Evolutionary conservation across 495 filamentous ascomycete species (phyloP).

Genomic region (Evansstolkia leycettana): DNA sequence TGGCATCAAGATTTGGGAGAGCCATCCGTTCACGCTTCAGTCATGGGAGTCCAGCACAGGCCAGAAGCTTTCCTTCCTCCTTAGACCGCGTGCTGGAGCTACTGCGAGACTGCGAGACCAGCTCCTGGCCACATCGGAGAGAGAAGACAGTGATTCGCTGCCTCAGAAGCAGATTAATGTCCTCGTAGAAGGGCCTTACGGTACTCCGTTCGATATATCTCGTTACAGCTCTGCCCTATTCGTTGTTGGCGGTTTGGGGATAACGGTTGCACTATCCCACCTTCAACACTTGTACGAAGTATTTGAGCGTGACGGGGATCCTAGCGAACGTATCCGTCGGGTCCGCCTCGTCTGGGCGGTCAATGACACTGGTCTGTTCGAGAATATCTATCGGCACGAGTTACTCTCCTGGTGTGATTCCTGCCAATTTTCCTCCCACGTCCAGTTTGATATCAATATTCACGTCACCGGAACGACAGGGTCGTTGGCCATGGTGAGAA

Average conservation of each 20-base stretch:
- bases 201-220: slow-evolving; percentile 19
- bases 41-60: slow-evolving; percentile 9
- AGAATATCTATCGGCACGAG: no score
- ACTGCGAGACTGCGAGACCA: slow-evolving; percentile 14
- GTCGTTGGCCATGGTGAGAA: no score
- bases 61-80: slow-evolving; percentile 6
- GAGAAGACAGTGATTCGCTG: background rate
- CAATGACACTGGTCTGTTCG: no score
- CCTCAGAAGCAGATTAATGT: background rate
- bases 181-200: slow-evolving; percentile 38
- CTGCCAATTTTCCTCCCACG: no score
- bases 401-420: no score
- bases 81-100: slow-evolving; percentile 16
- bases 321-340: no score
- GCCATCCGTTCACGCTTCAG: slow-evolving; percentile 35
- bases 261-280: no score
- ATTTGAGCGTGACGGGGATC: no score
- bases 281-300: no score
- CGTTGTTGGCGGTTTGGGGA: slow-evolving; percentile 36
- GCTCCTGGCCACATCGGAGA: slow-evolving; percentile 2
- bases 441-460: no score
- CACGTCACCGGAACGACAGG: no score
- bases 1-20: slow-evolving; percentile 21
- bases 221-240: slow-evolving; percentile 25
- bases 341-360: no score